Evolutionary conservation across 352 stramenopile species (phyloP).

Genomic region (Phytophthora niederhauseri): DNA sequence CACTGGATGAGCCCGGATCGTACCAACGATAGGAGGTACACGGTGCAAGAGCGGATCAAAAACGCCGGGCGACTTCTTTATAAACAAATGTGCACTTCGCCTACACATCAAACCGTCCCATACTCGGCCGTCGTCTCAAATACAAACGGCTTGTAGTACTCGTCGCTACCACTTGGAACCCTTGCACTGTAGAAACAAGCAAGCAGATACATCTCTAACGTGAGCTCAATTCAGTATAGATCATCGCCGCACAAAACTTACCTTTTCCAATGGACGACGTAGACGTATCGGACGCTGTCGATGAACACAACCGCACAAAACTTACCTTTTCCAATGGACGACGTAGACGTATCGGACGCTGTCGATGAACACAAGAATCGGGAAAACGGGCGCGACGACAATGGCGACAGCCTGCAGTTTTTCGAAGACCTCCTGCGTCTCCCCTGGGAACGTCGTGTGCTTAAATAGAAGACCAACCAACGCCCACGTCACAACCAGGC

Average conservation of each 20-base stretch:
- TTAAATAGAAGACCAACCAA: slow-evolving; percentile 50
- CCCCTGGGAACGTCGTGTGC: slow-evolving; percentile 42
- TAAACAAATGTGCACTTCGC: slow-evolving; percentile 25
- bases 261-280: slow-evolving; percentile 56
- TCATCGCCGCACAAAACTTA: slow-evolving; percentile 25
- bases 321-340: slow-evolving; percentile 58
- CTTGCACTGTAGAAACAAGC: slow-evolving; percentile 9
- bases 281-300: slow-evolving; percentile 49
- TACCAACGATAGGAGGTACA: not conserved
- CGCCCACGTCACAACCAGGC: slow-evolving; percentile 52
- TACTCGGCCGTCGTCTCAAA: slow-evolving; percentile 62
- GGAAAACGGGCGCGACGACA: slow-evolving; percentile 54
- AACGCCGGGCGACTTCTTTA: slow-evolving; percentile 19
- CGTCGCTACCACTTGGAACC: slow-evolving; percentile 34
- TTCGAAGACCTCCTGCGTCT: slow-evolving; percentile 49
- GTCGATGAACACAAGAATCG: slow-evolving; percentile 49
- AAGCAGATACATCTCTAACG: too few species aligned
- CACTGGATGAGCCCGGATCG: too few species aligned
- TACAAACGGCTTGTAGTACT: slow-evolving; percentile 53
- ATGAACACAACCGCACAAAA: slow-evolving; percentile 31
- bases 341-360: slow-evolving; percentile 50
- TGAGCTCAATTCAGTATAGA: too few species aligned
- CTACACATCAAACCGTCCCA: slow-evolving; percentile 51
- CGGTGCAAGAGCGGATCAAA: slow-evolving; percentile 27
- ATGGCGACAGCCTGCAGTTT: slow-evolving; percentile 54